Evolutionary conservation across 805 yeast genomes (phyloP).

Genomic region (Hanseniaspora thailandica): DNA sequence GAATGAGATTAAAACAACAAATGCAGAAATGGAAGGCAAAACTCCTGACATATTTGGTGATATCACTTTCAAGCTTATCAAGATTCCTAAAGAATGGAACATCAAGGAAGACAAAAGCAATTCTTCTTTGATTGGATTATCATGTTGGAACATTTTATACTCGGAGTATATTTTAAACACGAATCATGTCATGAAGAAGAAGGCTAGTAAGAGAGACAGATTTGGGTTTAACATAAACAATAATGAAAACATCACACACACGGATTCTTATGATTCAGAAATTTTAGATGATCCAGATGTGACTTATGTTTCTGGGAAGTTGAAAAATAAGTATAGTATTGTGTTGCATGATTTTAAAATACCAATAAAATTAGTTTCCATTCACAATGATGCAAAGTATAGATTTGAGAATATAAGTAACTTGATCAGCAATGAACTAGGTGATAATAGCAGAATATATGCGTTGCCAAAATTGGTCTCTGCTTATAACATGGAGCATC

Average conservation of each 20-base stretch:
- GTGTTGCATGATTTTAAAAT: slow-evolving; percentile 8
- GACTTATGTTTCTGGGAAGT: neutral
- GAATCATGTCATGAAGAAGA: neutral
- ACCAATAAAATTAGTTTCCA: slow-evolving; percentile 2
- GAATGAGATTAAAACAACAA: neutral
- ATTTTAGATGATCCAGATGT: neutral
- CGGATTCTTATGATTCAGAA: neutral
- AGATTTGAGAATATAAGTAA: slow-evolving; percentile 8
- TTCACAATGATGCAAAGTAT: slow-evolving; percentile 7
- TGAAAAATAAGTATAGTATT: slow-evolving; percentile 5
- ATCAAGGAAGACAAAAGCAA: neutral
- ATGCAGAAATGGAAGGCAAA: neutral
- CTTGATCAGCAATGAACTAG: neutral
- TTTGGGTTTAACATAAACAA: slow-evolving; percentile 7
- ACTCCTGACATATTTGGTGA: slow-evolving; percentile 1
- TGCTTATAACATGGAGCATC: neutral
- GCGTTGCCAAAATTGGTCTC: slow-evolving; percentile 2
- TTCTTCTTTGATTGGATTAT: neutral
- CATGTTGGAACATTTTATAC: slow-evolving; percentile 5
- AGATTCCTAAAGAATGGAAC: slow-evolving; percentile 10
- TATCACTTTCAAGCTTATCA: slow-evolving; percentile 5
- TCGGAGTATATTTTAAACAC: neutral
- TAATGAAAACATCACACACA: neutral
- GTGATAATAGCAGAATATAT: neutral
- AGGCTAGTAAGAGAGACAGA: neutral